Evolutionary conservation across 1,139 yeast species (phyloP).

Genomic region (Candida albicans): DNA sequence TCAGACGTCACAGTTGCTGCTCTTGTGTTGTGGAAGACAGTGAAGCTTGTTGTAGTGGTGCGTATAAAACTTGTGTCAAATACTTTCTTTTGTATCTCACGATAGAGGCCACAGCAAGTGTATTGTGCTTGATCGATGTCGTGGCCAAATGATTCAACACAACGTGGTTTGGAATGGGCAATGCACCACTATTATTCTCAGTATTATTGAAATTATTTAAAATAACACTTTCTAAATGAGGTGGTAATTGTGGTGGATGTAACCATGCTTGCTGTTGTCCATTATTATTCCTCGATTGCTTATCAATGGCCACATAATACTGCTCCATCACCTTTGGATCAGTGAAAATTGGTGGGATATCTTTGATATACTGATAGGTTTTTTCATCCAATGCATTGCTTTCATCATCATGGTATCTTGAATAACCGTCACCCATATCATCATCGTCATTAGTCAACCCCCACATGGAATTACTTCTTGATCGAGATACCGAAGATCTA

Average conservation of each 20-base stretch:
- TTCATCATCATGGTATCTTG: conserved; percentile 51
- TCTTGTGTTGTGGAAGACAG: background rate
- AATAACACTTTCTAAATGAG: conserved; percentile 49
- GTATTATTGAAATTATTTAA: conserved; percentile 49
- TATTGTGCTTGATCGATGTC: conserved; percentile 49
- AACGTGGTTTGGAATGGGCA: conserved; percentile 51
- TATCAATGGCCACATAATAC: conserved; percentile 71
- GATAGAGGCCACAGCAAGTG: conserved; percentile 50
- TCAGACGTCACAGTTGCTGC: conserved; percentile 4
- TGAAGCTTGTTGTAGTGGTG: conserved; percentile 40
- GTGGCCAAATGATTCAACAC: conserved; percentile 49
- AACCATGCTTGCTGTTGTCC: conserved; percentile 71
- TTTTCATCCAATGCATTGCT: conserved; percentile 17
- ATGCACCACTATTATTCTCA: conserved; percentile 50
- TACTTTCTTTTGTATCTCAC: conserved; percentile 50
- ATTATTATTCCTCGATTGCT: conserved; percentile 61
- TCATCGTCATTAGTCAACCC: conserved; percentile 65
- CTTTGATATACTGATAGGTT: conserved; percentile 52
- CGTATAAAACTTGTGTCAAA: conserved; percentile 50
- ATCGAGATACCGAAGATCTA: conserved; percentile 27
- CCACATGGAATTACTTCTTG: conserved; percentile 51
- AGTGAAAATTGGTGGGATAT: conserved; percentile 87
- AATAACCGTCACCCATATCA: conserved; percentile 80
- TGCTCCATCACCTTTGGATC: conserved; percentile 65
- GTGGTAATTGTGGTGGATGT: conserved; percentile 54